Percentiles rank a stretch among this genome's conserved stretches.
Conservation (phyloP, 768 basidiomycete species). For the Pisolithus orientalis region DNA sequence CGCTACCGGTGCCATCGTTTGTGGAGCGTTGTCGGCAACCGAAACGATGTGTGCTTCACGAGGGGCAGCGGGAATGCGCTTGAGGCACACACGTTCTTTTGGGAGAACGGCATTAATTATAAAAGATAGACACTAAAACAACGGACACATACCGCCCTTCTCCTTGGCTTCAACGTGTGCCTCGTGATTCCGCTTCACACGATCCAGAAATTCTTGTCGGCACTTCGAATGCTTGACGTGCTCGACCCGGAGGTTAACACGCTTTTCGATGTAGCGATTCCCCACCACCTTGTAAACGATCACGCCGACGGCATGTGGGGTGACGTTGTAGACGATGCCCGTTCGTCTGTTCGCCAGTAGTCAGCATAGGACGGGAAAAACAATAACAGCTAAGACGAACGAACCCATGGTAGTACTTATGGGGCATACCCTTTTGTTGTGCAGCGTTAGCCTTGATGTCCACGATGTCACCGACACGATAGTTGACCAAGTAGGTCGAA, state of each 20-base stretch:
- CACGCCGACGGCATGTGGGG: conserved; percentile 89
- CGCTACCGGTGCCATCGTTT: conserved; percentile 87
- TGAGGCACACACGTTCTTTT: conserved; percentile 74
- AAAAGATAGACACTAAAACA: not conserved
- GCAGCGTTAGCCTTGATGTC: conserved; percentile 99
- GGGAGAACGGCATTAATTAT: conserved; percentile 1
- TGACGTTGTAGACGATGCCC: conserved; percentile 98
- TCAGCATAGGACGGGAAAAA: not conserved
- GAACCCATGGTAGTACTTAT: conserved; percentile 97
- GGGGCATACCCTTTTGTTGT: conserved; percentile 99
- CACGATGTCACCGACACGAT: conserved; percentile 95
- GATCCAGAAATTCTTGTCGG: conserved; percentile 93
- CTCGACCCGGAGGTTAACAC: conserved; percentile 96
- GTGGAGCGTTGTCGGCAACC: conserved; percentile 67
- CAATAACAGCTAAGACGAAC: conserved; percentile 26
- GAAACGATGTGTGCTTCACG: conserved; percentile 76
- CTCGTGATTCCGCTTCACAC: conserved; percentile 88
- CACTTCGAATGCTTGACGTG: conserved; percentile 96
- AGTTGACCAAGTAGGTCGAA: conserved; percentile 91
- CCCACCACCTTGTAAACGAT: conserved; percentile 98
- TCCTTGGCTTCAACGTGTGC: conserved; percentile 82
- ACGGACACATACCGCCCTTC: conserved; percentile 68
- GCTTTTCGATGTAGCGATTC: conserved; percentile 98
- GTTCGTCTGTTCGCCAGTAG: conserved; percentile 61
- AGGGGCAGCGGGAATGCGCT: conserved; percentile 80